Evolutionary conservation across 305 asterid genomes (phyloP).

Genomic region (Fraxinus greggii): DNA sequence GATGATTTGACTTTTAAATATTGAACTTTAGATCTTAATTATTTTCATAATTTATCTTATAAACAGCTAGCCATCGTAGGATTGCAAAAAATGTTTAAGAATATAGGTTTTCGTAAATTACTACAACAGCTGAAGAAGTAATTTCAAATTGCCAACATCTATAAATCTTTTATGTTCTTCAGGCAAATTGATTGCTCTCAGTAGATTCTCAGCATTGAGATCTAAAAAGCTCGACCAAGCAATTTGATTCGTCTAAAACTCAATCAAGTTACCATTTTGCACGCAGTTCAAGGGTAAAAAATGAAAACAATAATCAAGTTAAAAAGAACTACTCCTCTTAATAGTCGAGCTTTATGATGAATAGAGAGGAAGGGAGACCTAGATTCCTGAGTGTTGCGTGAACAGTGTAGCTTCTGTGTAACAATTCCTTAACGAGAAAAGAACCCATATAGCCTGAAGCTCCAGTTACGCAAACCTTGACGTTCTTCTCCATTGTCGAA

Average conservation of each 20-base stretch:
- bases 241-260: neutral
- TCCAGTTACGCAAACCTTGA: constrained; percentile 70
- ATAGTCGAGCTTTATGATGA: neutral
- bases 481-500: constrained; percentile 20
- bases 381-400: constrained; percentile 63
- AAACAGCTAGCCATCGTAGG: no score
- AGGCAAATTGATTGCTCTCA: no score
- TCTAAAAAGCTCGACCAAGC: no score
- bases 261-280: neutral
- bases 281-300: neutral
- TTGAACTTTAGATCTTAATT: no score
- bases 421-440: constrained; percentile 46
- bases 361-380: constrained; percentile 20
- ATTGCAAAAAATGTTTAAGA: no score
- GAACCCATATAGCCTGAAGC: constrained; percentile 70
- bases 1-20: no score
- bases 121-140: no score
- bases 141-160: no score
- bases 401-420: constrained; percentile 51
- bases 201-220: no score
- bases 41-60: no score
- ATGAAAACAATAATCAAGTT: neutral
- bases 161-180: no score
- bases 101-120: no score
- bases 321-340: neutral